Percentiles rank a stretch among this genome's conserved stretches.
Evolutionary conservation across 495 filamentous ascomycete genomes (phyloP).

Genomic region (Penicillium canariense): DNA sequence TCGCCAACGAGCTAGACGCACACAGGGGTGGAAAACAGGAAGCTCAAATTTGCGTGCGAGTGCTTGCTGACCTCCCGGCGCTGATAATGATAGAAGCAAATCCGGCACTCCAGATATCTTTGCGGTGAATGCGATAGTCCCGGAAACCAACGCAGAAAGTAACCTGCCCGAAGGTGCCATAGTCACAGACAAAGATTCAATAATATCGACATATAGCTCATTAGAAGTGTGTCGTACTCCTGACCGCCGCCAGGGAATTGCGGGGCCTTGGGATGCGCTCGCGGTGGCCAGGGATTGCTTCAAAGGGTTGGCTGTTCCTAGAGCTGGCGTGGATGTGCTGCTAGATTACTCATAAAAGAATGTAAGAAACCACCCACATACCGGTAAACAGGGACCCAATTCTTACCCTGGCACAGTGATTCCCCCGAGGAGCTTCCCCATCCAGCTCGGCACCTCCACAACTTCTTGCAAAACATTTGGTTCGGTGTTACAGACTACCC

Average conservation of each 20-base stretch:
- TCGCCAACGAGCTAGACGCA: constrained; percentile 79
- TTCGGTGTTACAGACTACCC: constrained; percentile 85
- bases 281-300: constrained; percentile 46
- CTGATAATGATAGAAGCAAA: constrained; percentile 72
- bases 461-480: constrained; percentile 89
- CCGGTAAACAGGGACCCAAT: neutral
- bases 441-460: constrained; percentile 83
- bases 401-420: constrained; percentile 75
- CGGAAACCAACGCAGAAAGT: constrained; percentile 81
- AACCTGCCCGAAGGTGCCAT: constrained; percentile 86
- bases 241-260: constrained; percentile 83
- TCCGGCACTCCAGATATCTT: constrained; percentile 95
- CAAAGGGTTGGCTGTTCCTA: constrained; percentile 40
- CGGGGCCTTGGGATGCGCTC: constrained; percentile 44
- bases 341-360: neutral
- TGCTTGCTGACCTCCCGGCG: constrained; percentile 71
- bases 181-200: constrained; percentile 84
- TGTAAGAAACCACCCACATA: neutral
- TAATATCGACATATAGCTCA: constrained; percentile 93
- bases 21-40: constrained; percentile 97
- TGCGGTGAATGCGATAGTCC: constrained; percentile 90
- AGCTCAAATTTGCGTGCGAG: constrained; percentile 73
- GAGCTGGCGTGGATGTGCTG: constrained; percentile 44
- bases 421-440: constrained; percentile 87
- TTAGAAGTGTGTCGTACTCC: constrained; percentile 96